These are phyloP conservation scores for Proliferodiscus dingleyae DNA, from an alignment of 2,329 filamentous ascomycete genomes.

Conservation along the genomic window DNA sequence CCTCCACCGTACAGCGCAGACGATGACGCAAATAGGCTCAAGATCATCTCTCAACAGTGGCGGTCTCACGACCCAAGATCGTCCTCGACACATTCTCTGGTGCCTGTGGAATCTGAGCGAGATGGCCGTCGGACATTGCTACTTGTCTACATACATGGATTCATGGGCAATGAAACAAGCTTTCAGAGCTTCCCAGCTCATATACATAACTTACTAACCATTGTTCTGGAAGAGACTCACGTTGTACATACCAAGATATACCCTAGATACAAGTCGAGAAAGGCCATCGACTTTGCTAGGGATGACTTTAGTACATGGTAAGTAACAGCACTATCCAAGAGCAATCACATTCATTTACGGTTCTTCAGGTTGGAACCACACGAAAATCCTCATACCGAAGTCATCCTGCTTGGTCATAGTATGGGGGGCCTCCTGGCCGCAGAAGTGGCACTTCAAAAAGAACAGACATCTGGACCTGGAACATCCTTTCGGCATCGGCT, in stretches of 20 bases:
- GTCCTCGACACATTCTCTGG: constrained; percentile 31
- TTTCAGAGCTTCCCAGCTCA: constrained; percentile 86
- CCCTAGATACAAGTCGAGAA: constrained; percentile 72
- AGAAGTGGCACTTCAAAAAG: constrained; percentile 63
- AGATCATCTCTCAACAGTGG: constrained; percentile 31
- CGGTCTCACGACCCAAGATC: constrained; percentile 31
- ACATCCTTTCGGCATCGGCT: constrained; percentile 65
- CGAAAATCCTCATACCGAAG: constrained; percentile 67
- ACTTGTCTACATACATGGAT: constrained; percentile 82
- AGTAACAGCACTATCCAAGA: no score
- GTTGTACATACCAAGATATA: constrained; percentile 84
- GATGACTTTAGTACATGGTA: constrained; percentile 80
- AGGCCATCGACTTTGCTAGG: constrained; percentile 65
- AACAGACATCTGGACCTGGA: constrained; percentile 16
- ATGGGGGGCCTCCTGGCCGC: constrained; percentile 83
- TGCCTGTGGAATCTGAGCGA: constrained; percentile 26
- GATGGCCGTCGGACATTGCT: constrained; percentile 53
- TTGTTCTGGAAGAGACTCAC: constrained; percentile 65
- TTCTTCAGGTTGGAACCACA: constrained; percentile 68
- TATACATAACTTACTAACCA: constrained; percentile 69
- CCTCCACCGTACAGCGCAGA: constrained; percentile 27
- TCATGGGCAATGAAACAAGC: constrained; percentile 82
- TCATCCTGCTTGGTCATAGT: constrained; percentile 80
- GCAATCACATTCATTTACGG: no score
- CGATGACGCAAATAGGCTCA: constrained; percentile 24